These are phyloP conservation scores for Syncephalastrum racemosum DNA, from an alignment of 371 early-diverging fungal species.

Conservation along the genomic window DNA sequence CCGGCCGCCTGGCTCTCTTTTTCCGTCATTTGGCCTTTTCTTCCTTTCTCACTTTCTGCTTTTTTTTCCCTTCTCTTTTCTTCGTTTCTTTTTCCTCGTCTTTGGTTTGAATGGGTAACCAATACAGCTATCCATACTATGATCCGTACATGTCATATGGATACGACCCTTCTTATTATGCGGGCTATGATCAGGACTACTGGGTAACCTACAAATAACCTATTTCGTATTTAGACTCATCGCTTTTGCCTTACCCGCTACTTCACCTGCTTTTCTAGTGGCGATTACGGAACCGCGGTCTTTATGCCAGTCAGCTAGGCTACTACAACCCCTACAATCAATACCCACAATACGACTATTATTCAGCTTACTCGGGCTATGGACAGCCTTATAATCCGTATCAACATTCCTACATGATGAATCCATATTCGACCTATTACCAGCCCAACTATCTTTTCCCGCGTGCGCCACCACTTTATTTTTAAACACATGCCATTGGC, in stretches of 20 bases:
- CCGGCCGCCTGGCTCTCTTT: not conserved
- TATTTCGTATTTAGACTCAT: not conserved
- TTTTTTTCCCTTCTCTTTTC: conserved; percentile 5
- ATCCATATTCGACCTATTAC: no score
- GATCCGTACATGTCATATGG: conserved; percentile 11
- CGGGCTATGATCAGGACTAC: conserved; percentile 9
- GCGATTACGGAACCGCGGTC: conserved; percentile 9
- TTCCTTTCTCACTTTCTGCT: conserved; percentile 3
- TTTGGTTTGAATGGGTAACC: conserved; percentile 8
- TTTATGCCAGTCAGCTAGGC: conserved; percentile 1
- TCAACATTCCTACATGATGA: no score
- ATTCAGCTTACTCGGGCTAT: no score
- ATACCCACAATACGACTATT: no score
- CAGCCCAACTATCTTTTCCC: no score
- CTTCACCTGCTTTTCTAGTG: not conserved
- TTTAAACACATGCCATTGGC: no score
- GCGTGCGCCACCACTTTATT: no score
- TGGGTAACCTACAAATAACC: not conserved
- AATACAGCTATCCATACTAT: conserved; percentile 4
- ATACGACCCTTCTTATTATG: conserved; percentile 3
- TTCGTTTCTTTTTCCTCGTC: not conserved
- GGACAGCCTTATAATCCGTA: no score
- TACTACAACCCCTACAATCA: no score
- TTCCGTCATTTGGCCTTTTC: conserved; percentile 6
- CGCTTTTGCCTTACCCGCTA: not conserved